These are phyloP conservation scores for Piper betle DNA, from an alignment of 164 flowering plant species.

Conservation along the genomic window DNA sequence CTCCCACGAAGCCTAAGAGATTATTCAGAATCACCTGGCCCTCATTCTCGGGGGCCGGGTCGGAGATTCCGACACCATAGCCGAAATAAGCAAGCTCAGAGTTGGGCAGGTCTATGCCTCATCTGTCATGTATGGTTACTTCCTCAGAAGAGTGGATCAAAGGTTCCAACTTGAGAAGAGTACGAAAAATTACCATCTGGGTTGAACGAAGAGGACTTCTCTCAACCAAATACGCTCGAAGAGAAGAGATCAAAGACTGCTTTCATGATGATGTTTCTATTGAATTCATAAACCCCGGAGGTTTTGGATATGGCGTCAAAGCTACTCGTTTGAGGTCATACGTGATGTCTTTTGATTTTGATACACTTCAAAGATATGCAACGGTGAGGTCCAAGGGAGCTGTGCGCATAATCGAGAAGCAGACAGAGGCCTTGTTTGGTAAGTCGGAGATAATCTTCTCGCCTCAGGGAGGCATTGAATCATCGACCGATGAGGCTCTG, in stretches of 20 bases:
- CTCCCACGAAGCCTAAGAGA: slow-evolving; percentile 81
- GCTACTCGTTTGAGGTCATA: slow-evolving; percentile 54
- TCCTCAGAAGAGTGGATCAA: slow-evolving; percentile 84
- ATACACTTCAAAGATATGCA: slow-evolving; percentile 84
- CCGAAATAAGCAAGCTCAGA: slow-evolving; percentile 79
- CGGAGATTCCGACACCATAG: slow-evolving; percentile 43
- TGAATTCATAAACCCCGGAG: slow-evolving; percentile 30
- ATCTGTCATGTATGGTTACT: slow-evolving; percentile 94
- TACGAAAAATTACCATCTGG: slow-evolving; percentile 56
- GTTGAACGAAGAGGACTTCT: slow-evolving; percentile 21
- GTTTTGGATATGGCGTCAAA: slow-evolving; percentile 45
- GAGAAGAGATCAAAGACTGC: slow-evolving; percentile 15
- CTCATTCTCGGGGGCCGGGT: slow-evolving; percentile 65
- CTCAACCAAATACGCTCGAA: slow-evolving; percentile 22
- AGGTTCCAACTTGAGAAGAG: slow-evolving; percentile 93
- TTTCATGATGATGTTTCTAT: slow-evolving; percentile 22
- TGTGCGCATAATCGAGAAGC: slow-evolving; percentile 81
- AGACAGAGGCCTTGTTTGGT: slow-evolving; percentile 93
- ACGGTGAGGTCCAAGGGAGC: slow-evolving; percentile 91
- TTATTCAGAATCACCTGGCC: slow-evolving; percentile 83
- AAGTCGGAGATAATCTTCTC: slow-evolving; percentile 67
- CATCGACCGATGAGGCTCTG: slow-evolving; percentile 63
- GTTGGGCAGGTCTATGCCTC: slow-evolving; percentile 97
- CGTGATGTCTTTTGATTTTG: slow-evolving; percentile 87
- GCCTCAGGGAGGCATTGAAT: slow-evolving; percentile 61